These are phyloP conservation scores for Tuber borchii DNA, from an alignment of 495 filamentous ascomycete genomes.

Conservation along the genomic window DNA sequence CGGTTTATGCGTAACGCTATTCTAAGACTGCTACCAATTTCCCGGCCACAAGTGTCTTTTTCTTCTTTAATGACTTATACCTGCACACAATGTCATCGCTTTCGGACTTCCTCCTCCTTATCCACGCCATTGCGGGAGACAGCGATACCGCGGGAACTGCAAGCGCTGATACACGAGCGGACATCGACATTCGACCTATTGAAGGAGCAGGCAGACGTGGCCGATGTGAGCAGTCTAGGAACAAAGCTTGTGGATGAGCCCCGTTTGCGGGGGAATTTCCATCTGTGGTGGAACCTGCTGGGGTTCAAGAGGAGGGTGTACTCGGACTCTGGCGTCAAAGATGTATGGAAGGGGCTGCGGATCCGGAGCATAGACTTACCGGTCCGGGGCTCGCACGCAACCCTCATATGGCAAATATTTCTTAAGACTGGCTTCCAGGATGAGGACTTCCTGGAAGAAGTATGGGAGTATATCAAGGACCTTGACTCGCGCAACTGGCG, in stretches of 20 bases:
- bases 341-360: constrained; percentile 33
- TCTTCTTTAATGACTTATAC: constrained; percentile 16
- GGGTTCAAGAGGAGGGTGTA: constrained; percentile 30
- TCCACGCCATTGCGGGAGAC: neutral
- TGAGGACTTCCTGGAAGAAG: constrained; percentile 18
- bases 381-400: constrained; percentile 16
- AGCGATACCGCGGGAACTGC: neutral
- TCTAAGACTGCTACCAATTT: constrained; percentile 18
- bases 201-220: constrained; percentile 23
- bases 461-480: constrained; percentile 30
- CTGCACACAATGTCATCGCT: constrained; percentile 22
- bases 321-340: constrained; percentile 27
- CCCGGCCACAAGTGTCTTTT: constrained; percentile 12
- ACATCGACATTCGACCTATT: constrained; percentile 22
- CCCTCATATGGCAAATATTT: constrained; percentile 31
- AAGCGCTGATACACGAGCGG: neutral
- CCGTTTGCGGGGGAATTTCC: constrained; percentile 8
- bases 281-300: constrained; percentile 34
- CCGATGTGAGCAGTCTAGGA: constrained; percentile 8
- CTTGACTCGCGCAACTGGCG: constrained; percentile 11
- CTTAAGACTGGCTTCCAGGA: constrained; percentile 23
- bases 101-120: neutral
- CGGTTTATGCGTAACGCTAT: constrained; percentile 40
- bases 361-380: constrained; percentile 30
- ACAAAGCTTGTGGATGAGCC: constrained; percentile 32